A percentile compares a stretch with the other conserved stretches of the same genome.
These are phyloP conservation scores for Fusarium mexicanum DNA, from an alignment of 2,329 filamentous ascomycete species.

Conservation along the genomic window DNA sequence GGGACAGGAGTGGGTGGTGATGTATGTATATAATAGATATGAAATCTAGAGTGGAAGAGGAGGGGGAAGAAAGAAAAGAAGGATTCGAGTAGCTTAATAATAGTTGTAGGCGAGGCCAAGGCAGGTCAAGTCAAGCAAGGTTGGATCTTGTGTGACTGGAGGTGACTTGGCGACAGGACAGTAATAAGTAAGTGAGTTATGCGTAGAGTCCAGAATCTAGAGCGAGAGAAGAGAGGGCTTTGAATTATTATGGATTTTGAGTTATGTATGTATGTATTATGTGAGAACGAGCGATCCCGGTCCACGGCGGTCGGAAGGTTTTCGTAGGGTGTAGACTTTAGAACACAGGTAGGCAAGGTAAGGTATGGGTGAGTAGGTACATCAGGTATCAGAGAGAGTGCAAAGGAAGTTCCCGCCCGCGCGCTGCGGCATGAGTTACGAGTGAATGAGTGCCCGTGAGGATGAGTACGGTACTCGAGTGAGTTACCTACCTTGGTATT, in stretches of 20 bases:
- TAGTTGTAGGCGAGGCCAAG: conserved; percentile 30
- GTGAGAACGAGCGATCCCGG: conserved; percentile 36
- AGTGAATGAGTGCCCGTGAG: neutral
- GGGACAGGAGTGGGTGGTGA: conserved; percentile 21
- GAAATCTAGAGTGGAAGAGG: conserved; percentile 12
- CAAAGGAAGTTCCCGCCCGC: conserved; percentile 32
- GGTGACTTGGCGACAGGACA: conserved; percentile 6
- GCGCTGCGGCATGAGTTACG: conserved; percentile 1
- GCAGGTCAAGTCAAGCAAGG: conserved; percentile 19
- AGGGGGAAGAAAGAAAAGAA: conserved; percentile 19
- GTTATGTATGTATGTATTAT: conserved; percentile 39
- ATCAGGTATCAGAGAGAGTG: neutral
- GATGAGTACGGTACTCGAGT: neutral
- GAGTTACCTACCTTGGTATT: neutral
- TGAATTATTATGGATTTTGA: conserved; percentile 26
- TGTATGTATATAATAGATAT: conserved; percentile 37
- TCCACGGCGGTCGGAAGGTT: conserved; percentile 40
- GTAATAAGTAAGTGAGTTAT: conserved; percentile 20
- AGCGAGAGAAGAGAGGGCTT: conserved; percentile 7
- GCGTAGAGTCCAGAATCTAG: conserved; percentile 8
- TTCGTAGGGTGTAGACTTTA: conserved; percentile 19
- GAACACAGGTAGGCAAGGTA: neutral
- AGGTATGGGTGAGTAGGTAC: neutral
- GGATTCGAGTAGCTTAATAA: conserved; percentile 42
- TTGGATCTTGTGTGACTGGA: conserved; percentile 27